Percentiles rank a stretch among this genome's conserved stretches.
Conservation (phyloP, 345 rosid species). For the Euphorbia lathyris region DNA sequence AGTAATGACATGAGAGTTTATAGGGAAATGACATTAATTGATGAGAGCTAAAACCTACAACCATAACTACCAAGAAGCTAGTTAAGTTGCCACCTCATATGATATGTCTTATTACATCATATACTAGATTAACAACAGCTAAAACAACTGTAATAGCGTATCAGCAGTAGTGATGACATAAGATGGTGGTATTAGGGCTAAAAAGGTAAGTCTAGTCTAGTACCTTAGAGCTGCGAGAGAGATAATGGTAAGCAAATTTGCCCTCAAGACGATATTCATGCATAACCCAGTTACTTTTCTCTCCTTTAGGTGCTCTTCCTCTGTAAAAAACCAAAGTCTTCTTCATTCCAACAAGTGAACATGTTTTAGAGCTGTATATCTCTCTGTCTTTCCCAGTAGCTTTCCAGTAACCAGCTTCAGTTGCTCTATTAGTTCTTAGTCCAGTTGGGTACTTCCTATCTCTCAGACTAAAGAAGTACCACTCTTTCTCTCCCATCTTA, state of each 20-base stretch:
- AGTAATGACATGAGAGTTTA: neutral
- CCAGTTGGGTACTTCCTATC: conserved; percentile 95
- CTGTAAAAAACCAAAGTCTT: conserved; percentile 85
- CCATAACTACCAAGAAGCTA: neutral
- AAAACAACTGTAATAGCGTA: too few relatives aligned
- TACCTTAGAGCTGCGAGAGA: conserved; percentile 76
- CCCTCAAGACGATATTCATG: conserved; percentile 97
- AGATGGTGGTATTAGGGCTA: neutral
- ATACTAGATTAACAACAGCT: neutral
- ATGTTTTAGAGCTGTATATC: conserved; percentile 80
- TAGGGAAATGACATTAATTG: neutral
- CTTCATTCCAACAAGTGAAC: conserved; percentile 86
- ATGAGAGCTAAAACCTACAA: neutral
- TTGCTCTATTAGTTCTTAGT: conserved; percentile 88
- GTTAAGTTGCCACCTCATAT: neutral
- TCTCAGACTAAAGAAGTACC: conserved; percentile 86
- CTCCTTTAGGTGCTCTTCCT: conserved; percentile 95
- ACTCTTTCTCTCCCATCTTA: conserved; percentile 93
- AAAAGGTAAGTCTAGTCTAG: neutral
- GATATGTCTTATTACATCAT: neutral
- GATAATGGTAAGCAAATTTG: conserved; percentile 77
- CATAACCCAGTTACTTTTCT: conserved; percentile 94
- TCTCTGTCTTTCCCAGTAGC: conserved; percentile 95
- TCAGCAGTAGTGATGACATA: neutral
- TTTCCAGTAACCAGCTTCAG: conserved; percentile 97